These are phyloP conservation scores for Aspergillus piperis DNA, from an alignment of 2,329 filamentous ascomycete species.

Conservation along the genomic window DNA sequence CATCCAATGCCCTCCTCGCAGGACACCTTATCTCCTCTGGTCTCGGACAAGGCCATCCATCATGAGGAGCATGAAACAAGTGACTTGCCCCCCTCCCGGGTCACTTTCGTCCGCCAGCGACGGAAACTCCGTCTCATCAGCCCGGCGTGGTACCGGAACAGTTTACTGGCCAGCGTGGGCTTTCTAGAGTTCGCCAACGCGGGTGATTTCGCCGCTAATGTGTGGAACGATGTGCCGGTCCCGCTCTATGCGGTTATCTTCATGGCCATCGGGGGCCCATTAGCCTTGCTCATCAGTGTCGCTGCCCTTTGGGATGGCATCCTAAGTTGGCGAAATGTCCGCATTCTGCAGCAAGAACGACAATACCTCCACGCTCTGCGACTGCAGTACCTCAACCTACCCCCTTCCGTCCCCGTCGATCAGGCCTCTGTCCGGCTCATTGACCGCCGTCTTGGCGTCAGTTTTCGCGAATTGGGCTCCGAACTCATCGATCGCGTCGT, in stretches of 20 bases:
- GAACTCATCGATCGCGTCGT: slow-evolving; percentile 54
- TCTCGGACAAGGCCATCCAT: slow-evolving; percentile 7
- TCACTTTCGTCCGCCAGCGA: not conserved
- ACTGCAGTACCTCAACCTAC: slow-evolving; percentile 17
- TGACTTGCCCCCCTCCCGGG: not conserved
- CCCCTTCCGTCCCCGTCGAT: slow-evolving; percentile 11
- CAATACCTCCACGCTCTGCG: slow-evolving; percentile 29
- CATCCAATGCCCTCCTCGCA: slow-evolving; percentile 5
- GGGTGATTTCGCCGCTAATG: slow-evolving; percentile 58
- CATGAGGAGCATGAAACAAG: slow-evolving; percentile 5
- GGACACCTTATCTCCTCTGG: slow-evolving; percentile 1
- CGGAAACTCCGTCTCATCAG: slow-evolving; percentile 14
- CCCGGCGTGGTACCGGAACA: slow-evolving; percentile 34
- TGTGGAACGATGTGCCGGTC: slow-evolving; percentile 56
- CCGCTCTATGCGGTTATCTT: slow-evolving; percentile 51
- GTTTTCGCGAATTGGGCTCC: slow-evolving; percentile 51
- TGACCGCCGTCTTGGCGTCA: slow-evolving; percentile 47
- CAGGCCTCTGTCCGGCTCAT: slow-evolving; percentile 26
- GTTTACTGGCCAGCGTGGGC: slow-evolving; percentile 44
- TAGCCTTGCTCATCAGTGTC: slow-evolving; percentile 48
- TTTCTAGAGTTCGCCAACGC: slow-evolving; percentile 59
- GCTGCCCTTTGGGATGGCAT: slow-evolving; percentile 50
- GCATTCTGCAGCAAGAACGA: slow-evolving; percentile 48
- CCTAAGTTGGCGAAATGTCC: slow-evolving; percentile 50
- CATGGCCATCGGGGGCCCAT: slow-evolving; percentile 55